These are phyloP conservation scores for Fusarium nurragi DNA, from an alignment of 2,329 filamentous ascomycete species.

Conservation along the genomic window DNA sequence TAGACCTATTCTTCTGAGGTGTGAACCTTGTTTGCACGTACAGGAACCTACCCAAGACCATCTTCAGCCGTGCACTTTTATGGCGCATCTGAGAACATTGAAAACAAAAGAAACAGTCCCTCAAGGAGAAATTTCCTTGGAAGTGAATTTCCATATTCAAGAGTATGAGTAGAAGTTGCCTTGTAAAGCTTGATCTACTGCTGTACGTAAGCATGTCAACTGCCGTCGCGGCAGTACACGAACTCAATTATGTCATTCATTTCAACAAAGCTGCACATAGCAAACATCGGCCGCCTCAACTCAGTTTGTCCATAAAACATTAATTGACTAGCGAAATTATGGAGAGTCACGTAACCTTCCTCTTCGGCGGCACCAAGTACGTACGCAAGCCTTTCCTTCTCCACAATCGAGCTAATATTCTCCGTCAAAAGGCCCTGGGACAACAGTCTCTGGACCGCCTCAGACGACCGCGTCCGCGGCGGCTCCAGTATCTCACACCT, in stretches of 20 bases:
- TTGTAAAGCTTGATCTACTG: conserved; percentile 3
- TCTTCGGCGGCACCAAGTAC: conserved; percentile 55
- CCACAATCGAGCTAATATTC: conserved; percentile 8
- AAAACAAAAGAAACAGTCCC: background rate
- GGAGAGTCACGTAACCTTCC: conserved; percentile 43
- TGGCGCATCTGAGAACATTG: background rate
- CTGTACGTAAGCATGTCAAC: conserved; percentile 27
- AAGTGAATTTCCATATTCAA: background rate
- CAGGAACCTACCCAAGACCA: too few species aligned
- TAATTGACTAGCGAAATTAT: conserved; percentile 13
- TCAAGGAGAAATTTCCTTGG: too few species aligned
- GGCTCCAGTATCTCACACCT: conserved; percentile 70
- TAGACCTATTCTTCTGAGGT: conserved; percentile 31
- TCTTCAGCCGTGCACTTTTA: background rate
- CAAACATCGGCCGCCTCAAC: background rate
- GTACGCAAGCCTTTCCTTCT: background rate
- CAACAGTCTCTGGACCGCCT: conserved; percentile 69
- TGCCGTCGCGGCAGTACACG: conserved; percentile 14
- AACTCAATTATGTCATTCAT: conserved; percentile 27
- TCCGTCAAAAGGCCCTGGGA: conserved; percentile 68
- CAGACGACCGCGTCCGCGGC: conserved; percentile 81
- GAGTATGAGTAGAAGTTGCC: too few species aligned
- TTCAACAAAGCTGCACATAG: background rate
- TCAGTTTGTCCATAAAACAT: background rate
- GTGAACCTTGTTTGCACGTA: conserved; percentile 32